Evolutionary conservation across 2,329 filamentous ascomycete genomes (phyloP).

Genomic region (Hypoxylon sp.): DNA sequence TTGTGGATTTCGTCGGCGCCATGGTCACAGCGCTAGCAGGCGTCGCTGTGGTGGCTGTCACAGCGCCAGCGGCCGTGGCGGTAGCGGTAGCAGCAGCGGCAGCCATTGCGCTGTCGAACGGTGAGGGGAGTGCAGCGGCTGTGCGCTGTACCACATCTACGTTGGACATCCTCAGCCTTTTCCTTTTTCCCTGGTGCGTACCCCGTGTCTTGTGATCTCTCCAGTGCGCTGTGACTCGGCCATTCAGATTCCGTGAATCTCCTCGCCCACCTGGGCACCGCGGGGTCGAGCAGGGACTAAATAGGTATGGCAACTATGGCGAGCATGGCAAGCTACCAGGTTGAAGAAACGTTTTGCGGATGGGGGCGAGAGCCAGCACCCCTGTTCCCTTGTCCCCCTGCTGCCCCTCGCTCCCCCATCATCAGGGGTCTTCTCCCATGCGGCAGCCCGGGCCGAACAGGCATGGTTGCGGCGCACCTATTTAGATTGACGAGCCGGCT

Average conservation of each 20-base stretch:
- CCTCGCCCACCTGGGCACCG: slow-evolving; percentile 47
- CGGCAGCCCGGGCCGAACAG: slow-evolving; percentile 55
- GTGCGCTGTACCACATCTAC: slow-evolving; percentile 55
- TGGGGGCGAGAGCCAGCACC: slow-evolving; percentile 6
- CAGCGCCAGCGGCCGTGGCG: slow-evolving; percentile 33
- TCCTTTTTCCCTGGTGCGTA: slow-evolving; percentile 47
- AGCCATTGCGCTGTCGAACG: slow-evolving; percentile 51
- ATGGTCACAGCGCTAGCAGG: slow-evolving; percentile 30
- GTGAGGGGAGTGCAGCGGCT: slow-evolving; percentile 52
- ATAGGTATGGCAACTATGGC: slow-evolving; percentile 29
- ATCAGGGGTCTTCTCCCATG: slow-evolving; percentile 45
- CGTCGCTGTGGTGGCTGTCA: slow-evolving; percentile 36
- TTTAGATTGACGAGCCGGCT: slow-evolving; percentile 54
- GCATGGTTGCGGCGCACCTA: slow-evolving; percentile 46
- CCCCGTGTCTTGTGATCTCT: slow-evolving; percentile 54
- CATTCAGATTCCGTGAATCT: slow-evolving; percentile 55
- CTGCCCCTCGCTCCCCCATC: slow-evolving; percentile 30
- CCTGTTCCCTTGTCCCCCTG: slow-evolving; percentile 16
- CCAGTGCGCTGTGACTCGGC: slow-evolving; percentile 51
- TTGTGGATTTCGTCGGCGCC: slow-evolving; percentile 41
- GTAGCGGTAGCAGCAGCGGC: slow-evolving; percentile 45
- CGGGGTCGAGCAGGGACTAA: slow-evolving; percentile 54
- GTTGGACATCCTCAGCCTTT: slow-evolving; percentile 53
- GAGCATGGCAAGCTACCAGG: slow-evolving; percentile 10
- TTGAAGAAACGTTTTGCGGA: slow-evolving; percentile 20